Base-by-base conservation (phyloP, 768 basidiomycete genomes). In the Leccinum longicurvipes region DNA sequence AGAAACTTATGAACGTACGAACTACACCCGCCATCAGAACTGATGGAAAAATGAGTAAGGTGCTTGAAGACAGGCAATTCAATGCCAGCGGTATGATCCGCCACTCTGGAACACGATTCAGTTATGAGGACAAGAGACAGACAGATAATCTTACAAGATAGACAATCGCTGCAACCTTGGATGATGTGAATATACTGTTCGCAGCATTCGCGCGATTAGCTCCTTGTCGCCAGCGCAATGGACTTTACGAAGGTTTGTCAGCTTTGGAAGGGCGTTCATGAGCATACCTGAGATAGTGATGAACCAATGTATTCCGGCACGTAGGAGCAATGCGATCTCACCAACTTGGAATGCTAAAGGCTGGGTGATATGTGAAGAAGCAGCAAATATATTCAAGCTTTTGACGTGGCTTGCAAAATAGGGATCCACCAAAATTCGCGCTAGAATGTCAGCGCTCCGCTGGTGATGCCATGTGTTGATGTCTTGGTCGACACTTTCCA, bases 371-470 rank as follows among this genome's bases (percentile, higher is more conserved):
- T 82, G 77, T 28, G 76, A 70, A 27, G 72, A 71, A 17, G 79
- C 75, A 4, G 84, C 83, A 63, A 81, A 85, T 31, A 89, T 79
- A 24, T 80, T 77, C 56, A 89, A 60, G 15, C 81, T 83, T 61
- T 76, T 73, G 41, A 89, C 79, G 21, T 80, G 77, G 48, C 74
- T 72, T 0, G 86, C 84, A 58, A 88, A 89, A 4, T 73, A 65
- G 0, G 76, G 63, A 62, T 89, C 85, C 14, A 81, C 76, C 47
- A 88, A 82, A 54, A 89, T 79, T 31, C 83, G 76, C 0, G 84
- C 85, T 34, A 90, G 74, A 53, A 89, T 85, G 60, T 88, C 87
- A 3, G 86, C 87, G 57, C 80, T 87, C 17, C 85, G 80, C 57
- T 82, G 84, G 27, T 66, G 50, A 65, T 84, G 81, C 60, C 79